phyloP scores from a whole-genome alignment of 2,329 filamentous ascomycete genomes.

The Dactylellina drechsleri region DNA sequence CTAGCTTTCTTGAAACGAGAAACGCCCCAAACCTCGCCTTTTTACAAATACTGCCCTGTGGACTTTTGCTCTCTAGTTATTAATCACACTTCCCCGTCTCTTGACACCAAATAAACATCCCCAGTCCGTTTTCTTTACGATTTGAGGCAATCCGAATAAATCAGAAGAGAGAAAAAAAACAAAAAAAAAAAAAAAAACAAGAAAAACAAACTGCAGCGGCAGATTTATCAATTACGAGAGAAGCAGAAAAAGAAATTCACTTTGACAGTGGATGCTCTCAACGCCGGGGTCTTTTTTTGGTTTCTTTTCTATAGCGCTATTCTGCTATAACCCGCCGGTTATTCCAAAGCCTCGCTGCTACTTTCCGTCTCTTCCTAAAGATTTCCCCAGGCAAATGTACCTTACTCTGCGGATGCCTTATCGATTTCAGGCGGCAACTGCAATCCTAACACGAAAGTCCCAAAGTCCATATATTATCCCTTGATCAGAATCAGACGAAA shows the following conservation, averaged over 20 bases:
- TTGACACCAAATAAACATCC: slow-evolving; percentile 24
- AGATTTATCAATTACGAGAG: slow-evolving; percentile 8
- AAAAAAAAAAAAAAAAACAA: slow-evolving; percentile 35
- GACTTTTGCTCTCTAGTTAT: slow-evolving; percentile 33
- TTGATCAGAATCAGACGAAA: slow-evolving; percentile 36
- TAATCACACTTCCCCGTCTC: slow-evolving; percentile 43
- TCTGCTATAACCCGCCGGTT: slow-evolving; percentile 32
- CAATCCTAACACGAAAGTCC: slow-evolving; percentile 48
- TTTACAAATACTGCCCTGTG: slow-evolving; percentile 48
- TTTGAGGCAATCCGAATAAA: slow-evolving; percentile 28
- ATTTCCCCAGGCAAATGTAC: slow-evolving; percentile 47
- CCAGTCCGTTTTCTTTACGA: slow-evolving; percentile 31
- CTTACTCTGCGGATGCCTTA: slow-evolving; percentile 52
- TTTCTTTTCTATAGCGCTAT: slow-evolving; percentile 23
- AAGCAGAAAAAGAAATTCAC: slow-evolving; percentile 22
- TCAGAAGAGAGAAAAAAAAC: slow-evolving; percentile 16
- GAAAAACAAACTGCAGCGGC: slow-evolving; percentile 40
- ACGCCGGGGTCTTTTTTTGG: slow-evolving; percentile 2
- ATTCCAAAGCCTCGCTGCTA: slow-evolving; percentile 50
- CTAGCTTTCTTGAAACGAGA: slow-evolving; percentile 47
- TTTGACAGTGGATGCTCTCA: slow-evolving; percentile 32
- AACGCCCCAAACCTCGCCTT: slow-evolving; percentile 50
- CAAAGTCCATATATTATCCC: slow-evolving; percentile 51
- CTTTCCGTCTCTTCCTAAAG: slow-evolving; percentile 19
- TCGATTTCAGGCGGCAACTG: slow-evolving; percentile 53